Evolutionary conservation across 2,329 filamentous ascomycete species (phyloP).

Genomic region (Hymenoscyphus fructigenus): DNA sequence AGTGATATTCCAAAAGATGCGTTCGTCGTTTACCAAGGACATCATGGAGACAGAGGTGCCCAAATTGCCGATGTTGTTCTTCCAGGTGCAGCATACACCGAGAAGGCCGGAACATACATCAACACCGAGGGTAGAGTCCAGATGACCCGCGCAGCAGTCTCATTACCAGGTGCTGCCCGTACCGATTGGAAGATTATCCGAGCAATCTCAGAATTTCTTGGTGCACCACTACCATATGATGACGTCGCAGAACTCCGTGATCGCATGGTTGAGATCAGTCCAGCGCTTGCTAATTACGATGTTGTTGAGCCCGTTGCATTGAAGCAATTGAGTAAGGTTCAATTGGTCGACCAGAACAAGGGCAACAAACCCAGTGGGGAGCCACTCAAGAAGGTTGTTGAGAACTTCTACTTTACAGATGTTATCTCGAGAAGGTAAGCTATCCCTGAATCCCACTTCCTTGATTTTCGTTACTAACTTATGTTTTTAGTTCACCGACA

Average conservation of each 20-base stretch:
- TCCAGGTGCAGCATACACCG: slow-evolving; percentile 92
- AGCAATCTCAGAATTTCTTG: slow-evolving; percentile 87
- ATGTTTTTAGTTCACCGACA: slow-evolving; percentile 73
- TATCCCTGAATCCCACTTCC: background rate
- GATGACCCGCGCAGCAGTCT: slow-evolving; percentile 86
- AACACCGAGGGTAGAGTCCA: slow-evolving; percentile 98
- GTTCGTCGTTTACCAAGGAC: slow-evolving; percentile 96
- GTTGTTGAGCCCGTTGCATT: slow-evolving; percentile 80
- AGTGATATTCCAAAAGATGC: slow-evolving; percentile 91
- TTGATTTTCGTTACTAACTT: background rate
- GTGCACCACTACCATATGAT: slow-evolving; percentile 84
- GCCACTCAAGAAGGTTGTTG: slow-evolving; percentile 79
- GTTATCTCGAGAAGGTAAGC: slow-evolving; percentile 90
- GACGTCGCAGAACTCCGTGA: slow-evolving; percentile 86
- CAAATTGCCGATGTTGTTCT: slow-evolving; percentile 92
- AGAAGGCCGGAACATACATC: slow-evolving; percentile 93
- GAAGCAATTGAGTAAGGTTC: slow-evolving; percentile 79
- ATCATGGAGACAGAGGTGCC: slow-evolving; percentile 92
- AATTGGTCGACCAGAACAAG: slow-evolving; percentile 96
- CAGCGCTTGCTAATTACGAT: slow-evolving; percentile 85
- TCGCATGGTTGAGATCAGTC: slow-evolving; percentile 93
- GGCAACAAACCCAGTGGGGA: slow-evolving; percentile 70
- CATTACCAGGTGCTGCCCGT: slow-evolving; percentile 82
- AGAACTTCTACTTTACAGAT: slow-evolving; percentile 99
- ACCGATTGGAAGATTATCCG: slow-evolving; percentile 99